Conservation (phyloP, 768 basidiomycete genomes). For the Albatrellus ellisii region DNA sequence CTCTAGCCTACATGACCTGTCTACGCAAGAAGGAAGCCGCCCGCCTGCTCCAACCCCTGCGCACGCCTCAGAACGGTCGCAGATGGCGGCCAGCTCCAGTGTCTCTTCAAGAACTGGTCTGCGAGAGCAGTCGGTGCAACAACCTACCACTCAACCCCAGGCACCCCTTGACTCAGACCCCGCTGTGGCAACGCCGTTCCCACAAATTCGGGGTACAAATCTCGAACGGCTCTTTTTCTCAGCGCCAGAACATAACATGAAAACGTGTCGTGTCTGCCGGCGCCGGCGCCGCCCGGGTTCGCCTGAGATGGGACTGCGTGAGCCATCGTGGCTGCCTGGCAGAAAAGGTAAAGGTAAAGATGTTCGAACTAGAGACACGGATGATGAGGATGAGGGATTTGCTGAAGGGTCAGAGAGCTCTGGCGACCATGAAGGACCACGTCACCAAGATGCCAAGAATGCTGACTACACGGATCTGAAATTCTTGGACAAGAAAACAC, state of each 20-base stretch:
- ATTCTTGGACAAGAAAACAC: slow-evolving; percentile 4
- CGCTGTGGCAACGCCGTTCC: slow-evolving; percentile 48
- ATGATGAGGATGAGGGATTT: slow-evolving; percentile 13
- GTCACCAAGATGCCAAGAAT: neutral
- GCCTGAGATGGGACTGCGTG: slow-evolving; percentile 4
- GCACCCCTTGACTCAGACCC: slow-evolving; percentile 15
- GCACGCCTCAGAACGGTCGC: slow-evolving; percentile 4
- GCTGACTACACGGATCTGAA: slow-evolving; percentile 4
- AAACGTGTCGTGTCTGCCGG: slow-evolving; percentile 57
- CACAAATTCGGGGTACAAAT: slow-evolving; percentile 65
- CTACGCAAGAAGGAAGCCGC: neutral
- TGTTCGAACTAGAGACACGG: neutral
- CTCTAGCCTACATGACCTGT: neutral
- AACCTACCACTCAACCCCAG: neutral
- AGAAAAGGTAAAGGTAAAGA: slow-evolving; percentile 10
- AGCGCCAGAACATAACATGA: slow-evolving; percentile 60
- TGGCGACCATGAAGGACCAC: neutral
- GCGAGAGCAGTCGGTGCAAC: neutral
- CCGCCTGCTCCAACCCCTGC: slow-evolving; percentile 8
- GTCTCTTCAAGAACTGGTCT: too few relatives aligned
- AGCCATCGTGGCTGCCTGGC: slow-evolving; percentile 18
- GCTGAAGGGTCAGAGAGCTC: slow-evolving; percentile 10
- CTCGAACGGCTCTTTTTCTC: slow-evolving; percentile 76
- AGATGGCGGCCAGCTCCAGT: too few relatives aligned
- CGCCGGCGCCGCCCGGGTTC: slow-evolving; percentile 24